Percentiles rank a stretch among this genome's conserved stretches.
Evolutionary conservation across 2,329 filamentous ascomycete species (phyloP).

Genomic region (Paracorniculantispora psalliotae): DNA sequence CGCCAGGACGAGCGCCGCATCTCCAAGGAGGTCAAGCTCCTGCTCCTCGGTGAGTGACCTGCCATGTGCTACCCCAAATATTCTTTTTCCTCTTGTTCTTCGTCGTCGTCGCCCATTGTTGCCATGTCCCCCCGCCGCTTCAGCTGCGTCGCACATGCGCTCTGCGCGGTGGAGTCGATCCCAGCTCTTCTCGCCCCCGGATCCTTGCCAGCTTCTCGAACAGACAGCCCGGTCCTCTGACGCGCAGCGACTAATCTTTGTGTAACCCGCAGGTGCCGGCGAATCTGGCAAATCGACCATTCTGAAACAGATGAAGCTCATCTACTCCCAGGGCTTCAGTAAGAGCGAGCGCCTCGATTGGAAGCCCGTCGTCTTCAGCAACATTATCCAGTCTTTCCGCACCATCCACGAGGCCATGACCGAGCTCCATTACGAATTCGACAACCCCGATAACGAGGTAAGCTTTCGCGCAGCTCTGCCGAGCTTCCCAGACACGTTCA

Average conservation of each 20-base stretch:
- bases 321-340: constrained; percentile 88
- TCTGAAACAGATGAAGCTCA: constrained; percentile 98
- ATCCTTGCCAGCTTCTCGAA: not conserved
- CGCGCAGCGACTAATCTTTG: constrained; percentile 24
- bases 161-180: constrained; percentile 1
- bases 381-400: constrained; percentile 87
- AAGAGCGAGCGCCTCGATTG: constrained; percentile 87
- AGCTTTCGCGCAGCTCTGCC: constrained; percentile 24
- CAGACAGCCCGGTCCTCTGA: not conserved
- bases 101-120: constrained; percentile 2
- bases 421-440: constrained; percentile 74
- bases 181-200: not conserved
- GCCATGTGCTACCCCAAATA: not conserved
- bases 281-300: constrained; percentile 91
- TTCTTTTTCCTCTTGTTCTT: not conserved
- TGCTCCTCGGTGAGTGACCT: constrained; percentile 70
- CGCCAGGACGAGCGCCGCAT: constrained; percentile 83
- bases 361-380: constrained; percentile 93
- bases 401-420: constrained; percentile 88
- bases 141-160: constrained; percentile 16
- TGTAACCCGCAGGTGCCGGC: constrained; percentile 66
- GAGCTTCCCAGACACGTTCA: not conserved
- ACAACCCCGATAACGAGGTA: constrained; percentile 74
- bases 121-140: not conserved
- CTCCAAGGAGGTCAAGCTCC: constrained; percentile 84